These are phyloP conservation scores for Herpomyces periplanetae DNA, from an alignment of 2,329 filamentous ascomycete species.

Conservation along the genomic window DNA sequence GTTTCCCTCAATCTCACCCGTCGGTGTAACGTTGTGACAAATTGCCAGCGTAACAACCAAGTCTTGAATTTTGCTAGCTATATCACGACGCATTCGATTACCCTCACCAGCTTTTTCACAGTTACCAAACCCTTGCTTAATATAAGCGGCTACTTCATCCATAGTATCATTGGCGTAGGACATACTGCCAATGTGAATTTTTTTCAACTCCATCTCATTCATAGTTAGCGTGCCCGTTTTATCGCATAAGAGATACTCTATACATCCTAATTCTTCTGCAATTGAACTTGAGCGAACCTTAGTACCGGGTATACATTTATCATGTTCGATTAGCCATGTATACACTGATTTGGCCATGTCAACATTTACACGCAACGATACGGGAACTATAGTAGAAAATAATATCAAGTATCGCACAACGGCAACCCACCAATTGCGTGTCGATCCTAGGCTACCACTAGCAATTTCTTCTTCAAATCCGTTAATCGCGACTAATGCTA, in stretches of 20 bases:
- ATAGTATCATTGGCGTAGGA: conserved; percentile 95
- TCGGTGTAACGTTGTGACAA: conserved; percentile 89
- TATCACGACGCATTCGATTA: conserved; percentile 60
- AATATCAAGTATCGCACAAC: conserved; percentile 93
- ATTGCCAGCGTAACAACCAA: conserved; percentile 64
- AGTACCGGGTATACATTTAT: conserved; percentile 55
- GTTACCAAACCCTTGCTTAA: conserved; percentile 30
- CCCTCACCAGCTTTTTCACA: conserved; percentile 10
- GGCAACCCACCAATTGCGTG: conserved; percentile 53
- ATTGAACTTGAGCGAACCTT: conserved; percentile 90
- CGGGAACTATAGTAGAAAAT: conserved; percentile 96
- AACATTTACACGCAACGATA: conserved; percentile 75
- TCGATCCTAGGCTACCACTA: conserved; percentile 10
- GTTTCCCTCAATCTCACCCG: conserved; percentile 41
- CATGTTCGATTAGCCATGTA: conserved; percentile 70
- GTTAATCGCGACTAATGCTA: conserved; percentile 55
- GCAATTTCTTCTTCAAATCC: no score
- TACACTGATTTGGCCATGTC: conserved; percentile 93
- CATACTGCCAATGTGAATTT: conserved; percentile 87
- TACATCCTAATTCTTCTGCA: conserved; percentile 69
- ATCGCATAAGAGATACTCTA: conserved; percentile 81
- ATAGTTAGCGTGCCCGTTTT: conserved; percentile 95
- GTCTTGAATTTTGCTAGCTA: conserved; percentile 65
- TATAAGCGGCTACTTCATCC: conserved; percentile 67
- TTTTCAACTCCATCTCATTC: conserved; percentile 94